These are phyloP conservation scores for Xerocomus brunneocitrinus DNA, from an alignment of 768 basidiomycete genomes.

Conservation along the genomic window DNA sequence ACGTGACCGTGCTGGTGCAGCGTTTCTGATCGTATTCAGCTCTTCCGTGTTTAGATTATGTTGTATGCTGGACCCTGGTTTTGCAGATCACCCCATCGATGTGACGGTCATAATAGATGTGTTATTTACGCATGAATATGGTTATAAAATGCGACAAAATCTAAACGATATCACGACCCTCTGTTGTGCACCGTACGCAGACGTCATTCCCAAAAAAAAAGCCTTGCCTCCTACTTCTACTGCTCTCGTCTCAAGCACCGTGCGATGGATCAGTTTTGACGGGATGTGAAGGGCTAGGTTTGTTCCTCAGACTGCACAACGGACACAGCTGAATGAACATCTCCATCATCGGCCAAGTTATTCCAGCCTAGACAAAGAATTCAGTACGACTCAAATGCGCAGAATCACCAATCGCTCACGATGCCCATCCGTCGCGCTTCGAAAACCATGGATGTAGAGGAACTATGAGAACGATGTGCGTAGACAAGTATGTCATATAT, in stretches of 20 bases:
- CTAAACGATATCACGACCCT: not conserved
- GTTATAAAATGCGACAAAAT: slow-evolving; percentile 9
- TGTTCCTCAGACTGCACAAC: slow-evolving; percentile 41
- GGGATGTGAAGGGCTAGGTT: slow-evolving; percentile 23
- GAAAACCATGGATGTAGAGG: slow-evolving; percentile 49
- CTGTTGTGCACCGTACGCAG: not conserved
- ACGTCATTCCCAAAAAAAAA: not conserved
- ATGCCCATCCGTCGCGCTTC: slow-evolving; percentile 56
- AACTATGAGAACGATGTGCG: slow-evolving; percentile 56
- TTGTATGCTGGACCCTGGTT: not conserved
- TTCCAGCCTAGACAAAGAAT: slow-evolving; percentile 43
- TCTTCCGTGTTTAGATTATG: not conserved
- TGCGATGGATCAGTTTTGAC: slow-evolving; percentile 16
- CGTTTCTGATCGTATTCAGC: slow-evolving; percentile 23
- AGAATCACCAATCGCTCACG: slow-evolving; percentile 36
- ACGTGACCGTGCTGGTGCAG: slow-evolving; percentile 44
- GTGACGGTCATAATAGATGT: slow-evolving; percentile 10
- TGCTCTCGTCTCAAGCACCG: slow-evolving; percentile 1
- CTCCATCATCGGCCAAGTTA: slow-evolving; percentile 75
- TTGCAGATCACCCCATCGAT: not conserved
- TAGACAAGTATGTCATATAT: slow-evolving; percentile 67
- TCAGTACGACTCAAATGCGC: not conserved
- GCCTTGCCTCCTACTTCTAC: not conserved
- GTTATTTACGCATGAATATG: slow-evolving; percentile 10
- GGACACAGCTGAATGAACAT: slow-evolving; percentile 62